Evolutionary conservation across 768 basidiomycete species (phyloP).

Genomic region (Amanita inopinata): DNA sequence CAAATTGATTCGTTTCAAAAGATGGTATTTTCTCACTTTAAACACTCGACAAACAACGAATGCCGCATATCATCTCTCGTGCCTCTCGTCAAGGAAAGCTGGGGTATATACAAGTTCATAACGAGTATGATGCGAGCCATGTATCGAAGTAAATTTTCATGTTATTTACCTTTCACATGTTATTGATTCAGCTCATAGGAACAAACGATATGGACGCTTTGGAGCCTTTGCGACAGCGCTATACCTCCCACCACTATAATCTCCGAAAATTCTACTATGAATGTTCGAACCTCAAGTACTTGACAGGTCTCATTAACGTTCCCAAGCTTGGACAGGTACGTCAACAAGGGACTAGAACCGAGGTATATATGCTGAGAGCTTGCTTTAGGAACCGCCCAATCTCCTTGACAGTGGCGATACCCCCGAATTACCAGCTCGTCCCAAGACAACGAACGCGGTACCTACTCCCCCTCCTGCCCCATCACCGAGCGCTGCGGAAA

Average conservation of each 20-base stretch:
- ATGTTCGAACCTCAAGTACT: constrained; percentile 95
- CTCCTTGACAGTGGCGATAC: constrained; percentile 72
- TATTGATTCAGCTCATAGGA: constrained; percentile 33
- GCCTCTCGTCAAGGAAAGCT: constrained; percentile 96
- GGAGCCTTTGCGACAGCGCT: constrained; percentile 82
- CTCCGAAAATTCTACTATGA: constrained; percentile 98
- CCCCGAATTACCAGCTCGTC: constrained; percentile 77
- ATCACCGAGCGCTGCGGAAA: constrained; percentile 56
- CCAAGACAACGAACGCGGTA: constrained; percentile 43
- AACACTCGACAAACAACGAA: constrained; percentile 87
- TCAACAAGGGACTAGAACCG: constrained; percentile 2
- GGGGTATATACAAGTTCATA: constrained; percentile 98
- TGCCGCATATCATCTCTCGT: constrained; percentile 94
- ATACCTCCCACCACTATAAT: constrained; percentile 83
- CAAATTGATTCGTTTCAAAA: constrained; percentile 99
- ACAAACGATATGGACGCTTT: constrained; percentile 85
- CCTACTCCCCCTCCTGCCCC: constrained; percentile 65
- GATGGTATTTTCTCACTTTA: constrained; percentile 93
- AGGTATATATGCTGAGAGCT: constrained; percentile 4
- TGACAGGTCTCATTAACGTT: constrained; percentile 96
- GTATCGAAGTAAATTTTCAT: constrained; percentile 63
- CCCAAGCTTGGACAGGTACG: constrained; percentile 89
- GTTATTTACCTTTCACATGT: constrained; percentile 7
- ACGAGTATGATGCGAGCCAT: constrained; percentile 98
- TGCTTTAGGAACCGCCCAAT: constrained; percentile 85